Conservation (phyloP, 2,329 filamentous ascomycete species). For the Geosmithia flava region DNA sequence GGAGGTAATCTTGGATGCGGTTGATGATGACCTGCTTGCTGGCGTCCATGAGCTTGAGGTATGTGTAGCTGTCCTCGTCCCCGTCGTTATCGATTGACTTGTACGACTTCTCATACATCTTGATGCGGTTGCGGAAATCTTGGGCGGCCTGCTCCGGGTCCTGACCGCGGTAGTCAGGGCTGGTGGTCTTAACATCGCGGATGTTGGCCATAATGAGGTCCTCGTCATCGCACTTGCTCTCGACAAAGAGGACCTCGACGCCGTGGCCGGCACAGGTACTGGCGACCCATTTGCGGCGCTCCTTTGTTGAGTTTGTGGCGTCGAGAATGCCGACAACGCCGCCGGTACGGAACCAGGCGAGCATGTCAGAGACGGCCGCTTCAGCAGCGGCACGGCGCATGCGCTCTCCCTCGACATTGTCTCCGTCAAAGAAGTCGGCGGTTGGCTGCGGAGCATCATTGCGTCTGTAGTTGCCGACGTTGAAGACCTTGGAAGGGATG, state of each 20-base stretch:
- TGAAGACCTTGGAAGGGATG: conserved; percentile 88
- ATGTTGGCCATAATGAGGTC: conserved; percentile 98
- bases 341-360: conserved; percentile 78
- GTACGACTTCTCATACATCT: conserved; percentile 96
- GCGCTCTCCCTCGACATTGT: conserved; percentile 81
- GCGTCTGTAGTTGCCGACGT: conserved; percentile 91
- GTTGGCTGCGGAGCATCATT: conserved; percentile 79
- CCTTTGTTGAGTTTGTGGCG: conserved; percentile 91
- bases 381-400: conserved; percentile 80
- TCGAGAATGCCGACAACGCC: conserved; percentile 90
- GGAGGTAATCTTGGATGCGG: conserved; percentile 89
- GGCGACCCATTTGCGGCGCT: conserved; percentile 80
- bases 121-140: conserved; percentile 89
- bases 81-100: conserved; percentile 73
- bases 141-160: conserved; percentile 83
- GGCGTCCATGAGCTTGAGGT: conserved; percentile 95
- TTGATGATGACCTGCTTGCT: conserved; percentile 97
- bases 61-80: conserved; percentile 79
- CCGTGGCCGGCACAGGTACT: conserved; percentile 63
- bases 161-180: conserved; percentile 86
- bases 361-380: conserved; percentile 86
- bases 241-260: conserved; percentile 88
- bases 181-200: conserved; percentile 91
- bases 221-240: conserved; percentile 94
- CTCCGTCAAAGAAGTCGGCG: conserved; percentile 89